These are phyloP conservation scores for Macrocybe sp. DNA, from an alignment of 1,284 basidiomycete species.

Conservation along the genomic window DNA sequence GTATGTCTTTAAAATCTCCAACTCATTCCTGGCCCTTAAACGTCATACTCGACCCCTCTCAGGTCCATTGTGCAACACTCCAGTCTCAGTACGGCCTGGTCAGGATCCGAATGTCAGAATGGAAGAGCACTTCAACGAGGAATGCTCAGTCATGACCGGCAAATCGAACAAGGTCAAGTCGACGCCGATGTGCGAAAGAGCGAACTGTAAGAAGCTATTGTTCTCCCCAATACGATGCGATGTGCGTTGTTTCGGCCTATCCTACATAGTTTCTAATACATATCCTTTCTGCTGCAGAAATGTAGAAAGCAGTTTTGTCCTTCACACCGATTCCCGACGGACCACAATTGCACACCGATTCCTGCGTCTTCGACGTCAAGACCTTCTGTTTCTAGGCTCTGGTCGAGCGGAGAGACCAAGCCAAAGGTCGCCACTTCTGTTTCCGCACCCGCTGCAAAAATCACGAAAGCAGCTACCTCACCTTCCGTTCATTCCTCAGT, in stretches of 20 bases:
- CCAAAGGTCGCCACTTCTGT: too few species aligned
- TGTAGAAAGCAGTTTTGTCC: conserved; percentile 70
- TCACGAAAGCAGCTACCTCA: conserved; percentile 14
- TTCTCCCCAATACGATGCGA: conserved; percentile 69
- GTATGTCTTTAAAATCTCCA: conserved; percentile 32
- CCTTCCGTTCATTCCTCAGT: conserved; percentile 9
- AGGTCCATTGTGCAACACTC: conserved; percentile 71
- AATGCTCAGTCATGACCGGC: conserved; percentile 66
- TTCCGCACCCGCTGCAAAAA: conserved; percentile 12
- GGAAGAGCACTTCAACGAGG: conserved; percentile 61
- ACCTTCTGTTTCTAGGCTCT: not conserved
- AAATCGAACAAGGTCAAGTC: conserved; percentile 42
- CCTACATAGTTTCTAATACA: conserved; percentile 1
- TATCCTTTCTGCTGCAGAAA: conserved; percentile 34
- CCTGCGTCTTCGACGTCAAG: conserved; percentile 9
- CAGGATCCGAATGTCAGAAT: conserved; percentile 75
- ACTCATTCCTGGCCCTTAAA: not conserved
- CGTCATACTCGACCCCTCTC: not conserved
- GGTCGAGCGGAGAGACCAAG: too few species aligned
- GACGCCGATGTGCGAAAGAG: conserved; percentile 54
- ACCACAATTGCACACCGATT: conserved; percentile 47
- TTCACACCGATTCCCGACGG: conserved; percentile 65
- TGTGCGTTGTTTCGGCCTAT: conserved; percentile 36
- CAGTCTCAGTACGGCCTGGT: conserved; percentile 64
- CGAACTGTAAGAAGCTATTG: conserved; percentile 65